Evolutionary conservation across 1,284 basidiomycete genomes (phyloP).

Genomic region (Fomes fomentarius): DNA sequence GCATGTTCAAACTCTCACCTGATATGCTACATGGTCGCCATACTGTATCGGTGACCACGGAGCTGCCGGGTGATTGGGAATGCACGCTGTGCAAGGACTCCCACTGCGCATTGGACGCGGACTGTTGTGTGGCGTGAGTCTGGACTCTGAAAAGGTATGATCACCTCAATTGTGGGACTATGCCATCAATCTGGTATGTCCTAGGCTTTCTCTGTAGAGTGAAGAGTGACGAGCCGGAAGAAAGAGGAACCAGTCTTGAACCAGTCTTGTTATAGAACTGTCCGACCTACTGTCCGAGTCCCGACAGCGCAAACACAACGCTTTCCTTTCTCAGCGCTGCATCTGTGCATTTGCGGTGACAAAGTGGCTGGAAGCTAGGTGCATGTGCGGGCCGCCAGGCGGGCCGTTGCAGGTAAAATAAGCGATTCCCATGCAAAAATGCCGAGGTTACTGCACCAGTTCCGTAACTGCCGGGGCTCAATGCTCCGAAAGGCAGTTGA

Average conservation of each 20-base stretch:
- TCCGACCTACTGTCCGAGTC: too few relatives aligned
- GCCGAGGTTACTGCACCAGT: too few relatives aligned
- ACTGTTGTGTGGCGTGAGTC: not conserved
- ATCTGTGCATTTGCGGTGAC: not conserved
- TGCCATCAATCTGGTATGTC: too few relatives aligned
- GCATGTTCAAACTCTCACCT: not conserved
- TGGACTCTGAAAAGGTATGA: not conserved
- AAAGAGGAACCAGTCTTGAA: not conserved
- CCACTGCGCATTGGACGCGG: not conserved
- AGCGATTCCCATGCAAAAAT: too few relatives aligned
- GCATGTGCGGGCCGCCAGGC: too few relatives aligned
- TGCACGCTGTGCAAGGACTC: not conserved
- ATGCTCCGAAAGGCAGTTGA: too few relatives aligned
- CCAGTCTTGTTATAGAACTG: not conserved
- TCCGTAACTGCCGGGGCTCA: too few relatives aligned
- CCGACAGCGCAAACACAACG: not conserved
- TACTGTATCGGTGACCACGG: not conserved
- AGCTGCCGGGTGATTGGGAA: not conserved
- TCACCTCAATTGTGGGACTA: too few relatives aligned
- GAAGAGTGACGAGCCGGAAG: too few relatives aligned
- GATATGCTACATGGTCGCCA: not conserved
- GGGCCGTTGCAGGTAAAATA: too few relatives aligned
- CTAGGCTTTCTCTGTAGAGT: too few relatives aligned
- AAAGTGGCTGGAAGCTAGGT: not conserved
- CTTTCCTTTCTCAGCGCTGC: not conserved